Base-by-base conservation (phyloP, 164 flowering plant genomes). In the Echeveria elegans region DNA sequence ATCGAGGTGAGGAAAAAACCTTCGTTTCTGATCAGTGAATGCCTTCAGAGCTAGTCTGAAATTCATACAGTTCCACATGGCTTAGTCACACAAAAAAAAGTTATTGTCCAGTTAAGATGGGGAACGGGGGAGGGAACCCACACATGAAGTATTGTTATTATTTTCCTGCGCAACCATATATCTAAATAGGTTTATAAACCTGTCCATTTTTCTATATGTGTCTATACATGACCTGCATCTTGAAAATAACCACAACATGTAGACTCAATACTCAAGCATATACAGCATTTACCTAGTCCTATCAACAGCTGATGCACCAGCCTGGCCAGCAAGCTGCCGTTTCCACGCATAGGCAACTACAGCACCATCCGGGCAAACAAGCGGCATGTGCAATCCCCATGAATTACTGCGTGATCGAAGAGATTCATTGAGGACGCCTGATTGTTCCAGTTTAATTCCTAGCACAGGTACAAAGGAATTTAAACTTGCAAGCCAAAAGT, bases 261-360 rank as follows among this genome's bases (percentile, higher is more conserved):
- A 40, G 45, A 14, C 2, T 40, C 45, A 40, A 40, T 8, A 11
- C 11, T 7, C 45, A 2, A 7, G 2, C 15, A 40, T 11, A 34
- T 30, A n/a, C n/a, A 4, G 21, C 21, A 45, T 24, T 6, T 60
- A 90, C 98, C 96, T 89, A 68, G 97, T 86, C 68, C 99, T 77
- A 68, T 94, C 99, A 66, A 94, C 99, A 1, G 99, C 99, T 67
- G 99, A 91, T 41, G 97, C 96, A 72, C 96, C 99, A 76, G 99
- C 99, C 80, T 94, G 99, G 36, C 99, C 99, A 68, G 99, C 99
- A 67, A 94, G 96, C 71, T 94, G 99, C n/a, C 97, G 93, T 71
- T 94, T 94, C 99, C 99, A 94, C 71, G 99, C 97, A 83, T 94
- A 94, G 0, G 97, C 99, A 71, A 94, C 99, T 61, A 91, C 97